Evolutionary conservation across 192 early-diverging fungal genomes (phyloP).

Genomic region (Umbelopsis ramanniana): DNA sequence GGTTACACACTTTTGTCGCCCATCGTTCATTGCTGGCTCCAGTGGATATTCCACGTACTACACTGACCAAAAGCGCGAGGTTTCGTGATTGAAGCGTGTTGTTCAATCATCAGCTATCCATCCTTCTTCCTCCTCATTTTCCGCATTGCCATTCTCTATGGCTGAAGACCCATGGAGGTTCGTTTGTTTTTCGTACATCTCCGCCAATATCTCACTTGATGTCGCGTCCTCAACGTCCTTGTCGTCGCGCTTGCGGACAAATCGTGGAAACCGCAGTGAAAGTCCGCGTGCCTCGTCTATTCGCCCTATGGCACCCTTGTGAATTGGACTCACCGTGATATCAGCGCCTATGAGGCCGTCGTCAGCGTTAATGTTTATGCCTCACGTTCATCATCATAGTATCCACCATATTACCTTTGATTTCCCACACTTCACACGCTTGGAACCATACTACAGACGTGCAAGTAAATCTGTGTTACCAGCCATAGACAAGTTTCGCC

Average conservation of each 20-base stretch:
- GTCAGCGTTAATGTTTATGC: not conserved
- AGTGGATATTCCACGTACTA: not conserved
- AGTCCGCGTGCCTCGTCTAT: conserved; percentile 61
- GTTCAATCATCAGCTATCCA: conserved; percentile 9
- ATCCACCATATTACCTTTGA: conserved; percentile 62
- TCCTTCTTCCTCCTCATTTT: conserved; percentile 6
- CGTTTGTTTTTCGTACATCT: conserved; percentile 32
- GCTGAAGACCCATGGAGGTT: conserved; percentile 10
- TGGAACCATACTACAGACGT: conserved; percentile 78
- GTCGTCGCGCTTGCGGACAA: conserved; percentile 86
- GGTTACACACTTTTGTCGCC: no score
- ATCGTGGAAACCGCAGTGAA: conserved; percentile 86
- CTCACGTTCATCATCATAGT: not conserved
- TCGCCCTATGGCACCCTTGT: conserved; percentile 75
- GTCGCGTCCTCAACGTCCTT: conserved; percentile 84
- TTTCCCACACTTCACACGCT: conserved; percentile 83
- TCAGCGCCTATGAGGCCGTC: conserved; percentile 56
- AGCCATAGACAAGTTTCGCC: not conserved
- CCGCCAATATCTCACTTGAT: conserved; percentile 64
- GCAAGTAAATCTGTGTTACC: not conserved
- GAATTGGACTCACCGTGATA: conserved; percentile 85
- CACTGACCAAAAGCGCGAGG: not conserved
- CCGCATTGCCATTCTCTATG: not conserved
- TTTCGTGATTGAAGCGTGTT: not conserved
- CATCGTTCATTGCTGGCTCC: no score